These are phyloP conservation scores for Nicotiana paniculata DNA, from an alignment of 257 asterid genomes.

Conservation along the genomic window DNA sequence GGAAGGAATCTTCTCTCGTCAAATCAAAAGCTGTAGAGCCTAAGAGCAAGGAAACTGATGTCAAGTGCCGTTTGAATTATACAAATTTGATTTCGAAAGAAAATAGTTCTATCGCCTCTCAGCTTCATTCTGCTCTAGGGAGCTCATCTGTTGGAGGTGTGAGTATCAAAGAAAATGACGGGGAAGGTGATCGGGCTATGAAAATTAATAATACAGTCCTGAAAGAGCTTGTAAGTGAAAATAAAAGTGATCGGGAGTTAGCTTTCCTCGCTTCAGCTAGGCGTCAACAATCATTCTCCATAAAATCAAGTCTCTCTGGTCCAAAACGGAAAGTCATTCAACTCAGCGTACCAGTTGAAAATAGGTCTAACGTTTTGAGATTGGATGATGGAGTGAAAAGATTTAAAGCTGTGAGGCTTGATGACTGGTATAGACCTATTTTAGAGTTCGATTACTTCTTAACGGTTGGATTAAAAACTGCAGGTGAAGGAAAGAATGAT, in stretches of 20 bases:
- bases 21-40: slow-evolving; percentile 28
- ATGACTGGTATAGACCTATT: slow-evolving; percentile 83
- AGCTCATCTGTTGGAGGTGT: slow-evolving; percentile 21
- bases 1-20: slow-evolving; percentile 17
- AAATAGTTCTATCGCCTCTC: slow-evolving; percentile 28
- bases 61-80: slow-evolving; percentile 13
- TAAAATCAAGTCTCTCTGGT: slow-evolving; percentile 40
- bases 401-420: slow-evolving; percentile 79
- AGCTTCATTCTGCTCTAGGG: slow-evolving; percentile 26
- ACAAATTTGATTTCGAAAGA: slow-evolving; percentile 28
- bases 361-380: slow-evolving; percentile 47
- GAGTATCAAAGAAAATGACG: slow-evolving; percentile 27
- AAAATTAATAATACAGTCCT: slow-evolving; percentile 26
- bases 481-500: slow-evolving; percentile 34
- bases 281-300: slow-evolving; percentile 35
- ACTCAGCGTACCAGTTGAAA: slow-evolving; percentile 52
- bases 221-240: slow-evolving; percentile 38
- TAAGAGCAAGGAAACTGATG: slow-evolving; percentile 24
- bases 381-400: slow-evolving; percentile 50
- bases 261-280: slow-evolving; percentile 66
- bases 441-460: slow-evolving; percentile 72
- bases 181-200: slow-evolving; percentile 24
- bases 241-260: slow-evolving; percentile 61
- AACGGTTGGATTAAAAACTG: slow-evolving; percentile 72
- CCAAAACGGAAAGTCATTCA: slow-evolving; percentile 88